phyloP scores from a whole-genome alignment of 1,284 basidiomycete species.

The Tremellales sp. region DNA sequence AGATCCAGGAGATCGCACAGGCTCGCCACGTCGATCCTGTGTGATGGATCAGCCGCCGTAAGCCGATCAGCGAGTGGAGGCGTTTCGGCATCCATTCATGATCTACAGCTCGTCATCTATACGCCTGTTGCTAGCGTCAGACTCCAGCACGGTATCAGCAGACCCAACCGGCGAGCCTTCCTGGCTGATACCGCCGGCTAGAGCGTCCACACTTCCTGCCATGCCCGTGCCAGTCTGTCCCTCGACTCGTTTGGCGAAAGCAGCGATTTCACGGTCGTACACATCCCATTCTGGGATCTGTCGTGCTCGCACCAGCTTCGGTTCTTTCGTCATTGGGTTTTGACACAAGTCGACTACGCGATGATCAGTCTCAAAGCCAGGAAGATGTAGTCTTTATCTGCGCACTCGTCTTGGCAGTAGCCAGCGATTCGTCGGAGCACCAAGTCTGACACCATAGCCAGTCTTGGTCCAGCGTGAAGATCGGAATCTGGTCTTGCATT shows the following conservation, averaged over 20 bases:
- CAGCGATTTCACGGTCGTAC: slow-evolving; percentile 62
- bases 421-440: slow-evolving; percentile 52
- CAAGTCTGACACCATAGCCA: slow-evolving; percentile 78
- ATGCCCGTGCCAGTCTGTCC: slow-evolving; percentile 50
- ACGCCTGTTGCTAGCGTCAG: slow-evolving; percentile 8
- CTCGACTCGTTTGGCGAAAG: slow-evolving; percentile 61
- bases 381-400: background rate
- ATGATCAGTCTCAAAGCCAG: background rate
- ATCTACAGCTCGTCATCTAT: slow-evolving; percentile 22
- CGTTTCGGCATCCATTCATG: no score
- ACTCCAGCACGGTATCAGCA: slow-evolving; percentile 6
- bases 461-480: slow-evolving; percentile 79
- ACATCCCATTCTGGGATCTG: slow-evolving; percentile 96
- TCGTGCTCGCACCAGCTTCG: slow-evolving; percentile 85
- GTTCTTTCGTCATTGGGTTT: slow-evolving; percentile 94
- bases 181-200: slow-evolving; percentile 55
- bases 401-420: slow-evolving; percentile 52
- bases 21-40: no score
- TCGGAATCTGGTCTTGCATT: slow-evolving; percentile 78
- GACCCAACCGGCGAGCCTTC: slow-evolving; percentile 1
- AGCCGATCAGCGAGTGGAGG: no score
- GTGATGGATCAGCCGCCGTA: no score
- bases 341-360: slow-evolving; percentile 86
- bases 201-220: slow-evolving; percentile 65
- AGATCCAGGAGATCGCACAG: no score